Conservation (phyloP, 106 monocot species). For the Dioscorea dumetorum region DNA sequence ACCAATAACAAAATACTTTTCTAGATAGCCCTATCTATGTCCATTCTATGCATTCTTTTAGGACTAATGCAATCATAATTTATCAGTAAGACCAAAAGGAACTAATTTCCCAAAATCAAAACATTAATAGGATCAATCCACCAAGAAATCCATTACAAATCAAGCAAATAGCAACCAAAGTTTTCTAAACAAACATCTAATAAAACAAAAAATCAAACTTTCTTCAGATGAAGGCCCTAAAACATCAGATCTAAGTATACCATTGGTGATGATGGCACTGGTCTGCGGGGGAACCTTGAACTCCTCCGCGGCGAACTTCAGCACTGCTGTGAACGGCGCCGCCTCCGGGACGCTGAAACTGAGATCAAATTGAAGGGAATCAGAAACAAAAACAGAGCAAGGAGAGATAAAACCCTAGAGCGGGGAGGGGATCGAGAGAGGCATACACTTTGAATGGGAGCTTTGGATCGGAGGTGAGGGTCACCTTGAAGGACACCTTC, state of each 20-base stretch:
- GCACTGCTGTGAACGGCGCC: constrained; percentile 94
- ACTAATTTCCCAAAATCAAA: no score
- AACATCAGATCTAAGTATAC: constrained; percentile 16
- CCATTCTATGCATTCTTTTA: no score
- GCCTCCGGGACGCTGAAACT: constrained; percentile 98
- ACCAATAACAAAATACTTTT: no score
- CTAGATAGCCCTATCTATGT: no score
- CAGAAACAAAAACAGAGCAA: neutral
- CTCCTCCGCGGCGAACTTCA: constrained; percentile 96
- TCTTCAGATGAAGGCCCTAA: no score
- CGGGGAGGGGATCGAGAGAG: neutral
- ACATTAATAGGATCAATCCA: no score
- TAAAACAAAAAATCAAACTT: no score
- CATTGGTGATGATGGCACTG: constrained; percentile 96
- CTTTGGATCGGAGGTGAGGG: constrained; percentile 93
- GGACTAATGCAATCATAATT: no score
- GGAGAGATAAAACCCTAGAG: constrained; percentile 10
- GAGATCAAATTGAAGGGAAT: constrained; percentile 1
- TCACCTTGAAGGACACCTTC: constrained; percentile 96
- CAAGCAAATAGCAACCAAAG: no score
- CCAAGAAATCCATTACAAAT: no score
- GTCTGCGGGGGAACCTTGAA: constrained; percentile 98
- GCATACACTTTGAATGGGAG: constrained; percentile 95
- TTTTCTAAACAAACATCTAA: no score
- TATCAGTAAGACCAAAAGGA: no score